A percentile compares a stretch with the other conserved stretches of the same genome.
These are phyloP conservation scores for Vitis hybrid DNA, from an alignment of 177 flowering plant species.

Conservation along the genomic window DNA sequence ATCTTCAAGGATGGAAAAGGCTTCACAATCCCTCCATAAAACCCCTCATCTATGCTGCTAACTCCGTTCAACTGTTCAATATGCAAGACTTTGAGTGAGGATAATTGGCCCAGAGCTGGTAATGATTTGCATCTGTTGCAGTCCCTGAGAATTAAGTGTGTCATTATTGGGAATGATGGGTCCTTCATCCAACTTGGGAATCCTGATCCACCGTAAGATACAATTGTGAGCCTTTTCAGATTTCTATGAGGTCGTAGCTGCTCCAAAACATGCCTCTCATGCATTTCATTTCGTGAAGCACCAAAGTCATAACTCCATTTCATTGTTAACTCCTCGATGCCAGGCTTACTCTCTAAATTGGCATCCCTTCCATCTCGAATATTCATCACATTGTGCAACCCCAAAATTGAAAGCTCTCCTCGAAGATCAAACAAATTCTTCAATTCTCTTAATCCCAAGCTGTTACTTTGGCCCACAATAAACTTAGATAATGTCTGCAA, in stretches of 20 bases:
- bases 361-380: too few species aligned
- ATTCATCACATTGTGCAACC: too few species aligned
- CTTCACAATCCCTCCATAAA: not conserved
- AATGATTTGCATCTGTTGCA: not conserved
- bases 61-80: not conserved
- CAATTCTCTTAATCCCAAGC: too few species aligned
- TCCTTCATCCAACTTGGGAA: slow-evolving; percentile 16
- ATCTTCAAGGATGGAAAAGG: slow-evolving; percentile 7
- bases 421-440: too few species aligned
- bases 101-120: slow-evolving; percentile 8
- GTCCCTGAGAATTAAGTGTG: not conserved
- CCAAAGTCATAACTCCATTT: too few species aligned
- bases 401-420: too few species aligned
- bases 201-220: not conserved
- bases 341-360: too few species aligned
- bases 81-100: not conserved
- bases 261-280: not conserved
- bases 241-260: slow-evolving; percentile 5
- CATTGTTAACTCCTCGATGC: too few species aligned
- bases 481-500: too few species aligned
- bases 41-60: not conserved
- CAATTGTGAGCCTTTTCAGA: slow-evolving; percentile 1
- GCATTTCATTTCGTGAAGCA: too few species aligned
- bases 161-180: not conserved
- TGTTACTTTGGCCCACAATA: too few species aligned